Percentiles rank a stretch among this genome's conserved stretches.
phyloP scores from a whole-genome alignment of 1,284 basidiomycete species.

The Quambalaria eucalypti region DNA sequence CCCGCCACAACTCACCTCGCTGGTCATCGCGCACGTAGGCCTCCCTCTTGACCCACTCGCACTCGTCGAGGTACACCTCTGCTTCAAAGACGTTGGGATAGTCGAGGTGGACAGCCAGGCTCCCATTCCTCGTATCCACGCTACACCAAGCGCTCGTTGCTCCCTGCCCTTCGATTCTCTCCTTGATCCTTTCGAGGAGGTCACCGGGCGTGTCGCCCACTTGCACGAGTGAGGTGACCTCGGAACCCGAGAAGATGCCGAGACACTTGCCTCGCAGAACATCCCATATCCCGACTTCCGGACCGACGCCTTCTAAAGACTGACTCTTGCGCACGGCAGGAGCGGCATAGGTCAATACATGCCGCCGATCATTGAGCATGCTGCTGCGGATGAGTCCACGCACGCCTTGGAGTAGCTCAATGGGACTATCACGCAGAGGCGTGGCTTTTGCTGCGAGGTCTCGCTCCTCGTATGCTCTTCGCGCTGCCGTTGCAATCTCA shows the following conservation, averaged over 20 bases:
- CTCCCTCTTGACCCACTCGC: constrained; percentile 50
- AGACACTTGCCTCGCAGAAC: constrained; percentile 69
- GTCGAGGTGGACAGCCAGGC: constrained; percentile 76
- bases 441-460: constrained; percentile 72
- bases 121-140: constrained; percentile 80
- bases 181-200: constrained; percentile 73
- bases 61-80: constrained; percentile 86
- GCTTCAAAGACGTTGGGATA: constrained; percentile 78
- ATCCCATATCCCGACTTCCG: constrained; percentile 75
- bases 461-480: constrained; percentile 58
- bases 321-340: constrained; percentile 50
- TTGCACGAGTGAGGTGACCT: constrained; percentile 50
- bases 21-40: constrained; percentile 60
- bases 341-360: constrained; percentile 78
- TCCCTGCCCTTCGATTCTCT: constrained; percentile 84
- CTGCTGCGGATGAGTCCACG: constrained; percentile 73
- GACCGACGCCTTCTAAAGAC: neutral
- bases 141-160: constrained; percentile 75
- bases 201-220: constrained; percentile 50
- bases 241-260: constrained; percentile 64
- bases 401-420: constrained; percentile 66
- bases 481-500: constrained; percentile 15
- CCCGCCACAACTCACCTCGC: constrained; percentile 9
- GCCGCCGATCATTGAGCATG: constrained; percentile 80
- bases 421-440: constrained; percentile 59